Conservation (phyloP, 2,329 filamentous ascomycete species). For the Hypocrella siamensis region DNA sequence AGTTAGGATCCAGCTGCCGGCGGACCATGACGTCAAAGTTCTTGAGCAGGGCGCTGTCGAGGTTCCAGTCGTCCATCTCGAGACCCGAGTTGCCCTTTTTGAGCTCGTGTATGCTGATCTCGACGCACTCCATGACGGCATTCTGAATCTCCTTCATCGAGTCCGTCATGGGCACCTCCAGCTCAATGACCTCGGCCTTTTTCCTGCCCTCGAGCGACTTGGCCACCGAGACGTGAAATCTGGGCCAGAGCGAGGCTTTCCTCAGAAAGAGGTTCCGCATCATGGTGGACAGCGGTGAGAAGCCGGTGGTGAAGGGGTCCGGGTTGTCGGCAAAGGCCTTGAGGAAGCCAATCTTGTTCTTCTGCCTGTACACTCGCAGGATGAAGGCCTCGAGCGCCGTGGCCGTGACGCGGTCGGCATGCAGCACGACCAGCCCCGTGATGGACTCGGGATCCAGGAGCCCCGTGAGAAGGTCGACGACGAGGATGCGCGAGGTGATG, state of each 20-base stretch:
- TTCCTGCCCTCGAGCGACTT: slow-evolving; percentile 80
- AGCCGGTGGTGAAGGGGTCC: slow-evolving; percentile 77
- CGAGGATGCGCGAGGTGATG: slow-evolving; percentile 86
- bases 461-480: slow-evolving; percentile 81
- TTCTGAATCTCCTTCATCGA: slow-evolving; percentile 88
- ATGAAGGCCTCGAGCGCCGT: slow-evolving; percentile 94
- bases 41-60: slow-evolving; percentile 81
- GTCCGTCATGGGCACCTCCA: slow-evolving; percentile 92
- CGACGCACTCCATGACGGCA: slow-evolving; percentile 89
- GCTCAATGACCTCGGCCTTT: slow-evolving; percentile 91
- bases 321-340: slow-evolving; percentile 94
- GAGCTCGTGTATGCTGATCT: slow-evolving; percentile 83
- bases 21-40: slow-evolving; percentile 85
- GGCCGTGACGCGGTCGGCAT: slow-evolving; percentile 73
- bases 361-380: slow-evolving; percentile 79
- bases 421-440: slow-evolving; percentile 73
- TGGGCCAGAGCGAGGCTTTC: slow-evolving; percentile 79
- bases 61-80: slow-evolving; percentile 93
- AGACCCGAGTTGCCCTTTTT: slow-evolving; percentile 81
- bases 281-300: slow-evolving; percentile 76
- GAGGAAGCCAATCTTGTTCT: slow-evolving; percentile 84
- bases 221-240: slow-evolving; percentile 84
- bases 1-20: slow-evolving; percentile 85
- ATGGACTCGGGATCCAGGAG: slow-evolving; percentile 71
- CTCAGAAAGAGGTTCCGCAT: slow-evolving; percentile 79